Evolutionary conservation across 495 filamentous ascomycete genomes (phyloP), one percentile per base, ranked within the genome.

Genomic region (Aspergillus asperescens): DNA sequence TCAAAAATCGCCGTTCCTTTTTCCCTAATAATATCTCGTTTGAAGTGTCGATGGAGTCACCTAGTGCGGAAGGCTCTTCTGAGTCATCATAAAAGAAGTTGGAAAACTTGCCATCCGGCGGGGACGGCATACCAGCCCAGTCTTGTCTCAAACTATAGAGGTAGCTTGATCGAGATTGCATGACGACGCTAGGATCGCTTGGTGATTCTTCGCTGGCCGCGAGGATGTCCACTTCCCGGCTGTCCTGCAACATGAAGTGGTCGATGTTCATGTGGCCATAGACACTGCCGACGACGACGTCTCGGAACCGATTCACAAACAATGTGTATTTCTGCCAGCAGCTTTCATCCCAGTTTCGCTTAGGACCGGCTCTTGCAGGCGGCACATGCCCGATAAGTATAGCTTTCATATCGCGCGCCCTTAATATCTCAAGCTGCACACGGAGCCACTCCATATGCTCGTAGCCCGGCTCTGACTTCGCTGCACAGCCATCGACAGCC

Each of bases 181-280:
- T 70, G 0, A 78, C 77, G 5, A 95, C 63, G 1, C 74, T 53
- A 23, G 56, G 19, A 23, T 57, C 39, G 16, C 46, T 49, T 10
- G 19, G 28, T 13, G 31, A 28, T 8, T 16, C 34, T 13, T 55
- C 31, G 1, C 43, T 50, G 6, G 59, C 60, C 20, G 62, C 62
- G 20, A 60, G 57, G 22, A 79, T 73, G 37, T 89, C 72, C 38
- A 97, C 76, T 12, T 95, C 78, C 9, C 86, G 71, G 52, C 80
- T 87, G 70, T 96, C 93, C 60, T 96, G 91, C 7, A 99, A 69
- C 61, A 97, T 80, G 70, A 97, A 99, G 64, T 99, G 93, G 61
- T 99, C 93, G 54, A 96, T 86, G 62, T 99, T 99, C 91, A 99
- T 97, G 64, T 99, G 93, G 1, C 92, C 93, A 58, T 87, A 99